Base-by-base conservation (phyloP, 2,329 filamentous ascomycete genomes). In the Cadophora gregata region DNA sequence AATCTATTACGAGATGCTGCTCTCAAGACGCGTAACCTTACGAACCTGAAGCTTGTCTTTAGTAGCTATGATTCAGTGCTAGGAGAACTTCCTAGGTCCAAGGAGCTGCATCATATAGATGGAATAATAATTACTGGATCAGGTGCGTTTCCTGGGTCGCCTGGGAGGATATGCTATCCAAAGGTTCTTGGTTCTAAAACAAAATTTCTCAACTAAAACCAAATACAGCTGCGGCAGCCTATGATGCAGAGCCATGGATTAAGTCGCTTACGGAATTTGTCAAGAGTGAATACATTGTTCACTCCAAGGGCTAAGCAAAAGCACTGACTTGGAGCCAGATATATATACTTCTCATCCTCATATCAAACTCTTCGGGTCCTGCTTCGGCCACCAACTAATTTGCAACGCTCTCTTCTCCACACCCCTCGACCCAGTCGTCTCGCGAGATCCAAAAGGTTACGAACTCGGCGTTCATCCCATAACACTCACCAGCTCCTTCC, bases 381-480 rank as follows among this genome's bases (percentile, higher is more conserved):
- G 80, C 64, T 82, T 82, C 56, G 80, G 80, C 1, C 80, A 82
- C 59, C 80, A 82, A 63, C 66, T 82, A 5, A 67, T 81, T 4
- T 79, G 77, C 64, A 76, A 79, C 61, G 76, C 78, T 3, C 62
- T 83, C 19, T 73, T 82, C 19, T 69, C 73, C 9, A 50, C 51
- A 2, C 60, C 70, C 14, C 21, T 38, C 16, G 10, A 33, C 19
- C 63, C 62, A 4, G 66, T 71, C 16, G 67, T 72, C 2, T 53
- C 42, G 3, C 19, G 33, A 60, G 70, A 76, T 19, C 74, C 75
- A 0, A 66, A 66, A 8, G 77, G 76, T 3, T 79, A 73, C 69
- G 77, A 79, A 59, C 59, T 78, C 2, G 75, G 77, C 27, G 74
- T 78, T 0, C 75, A 78, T 2, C 58, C 72, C 3, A 71, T 78